Base-by-base conservation (phyloP, 2,329 filamentous ascomycete species). In the Fusarium hainanense region DNA sequence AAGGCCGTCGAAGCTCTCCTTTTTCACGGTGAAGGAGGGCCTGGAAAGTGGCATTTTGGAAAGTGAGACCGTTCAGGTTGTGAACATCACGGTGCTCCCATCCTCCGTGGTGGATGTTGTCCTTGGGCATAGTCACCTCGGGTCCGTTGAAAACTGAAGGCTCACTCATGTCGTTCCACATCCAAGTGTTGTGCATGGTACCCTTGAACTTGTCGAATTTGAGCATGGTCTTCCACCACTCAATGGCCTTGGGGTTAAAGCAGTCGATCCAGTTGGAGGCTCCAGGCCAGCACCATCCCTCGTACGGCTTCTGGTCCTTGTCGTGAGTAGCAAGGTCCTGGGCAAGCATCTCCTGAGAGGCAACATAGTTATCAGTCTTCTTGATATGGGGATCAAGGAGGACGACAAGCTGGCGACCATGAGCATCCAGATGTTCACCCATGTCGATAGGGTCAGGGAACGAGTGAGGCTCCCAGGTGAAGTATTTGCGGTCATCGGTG, bases 121-220 rank as follows among this genome's bases (percentile, higher is more conserved):
- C 96, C 82, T 98, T 98, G 66, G 96, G 96, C 94, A 98, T 98
- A 7, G 95, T 98, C 5, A 94, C 97, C 80, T 99, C 96, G 0
- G 96, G 96, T 0, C 96, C 96, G 78, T 98, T 98, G 85, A 99
- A 99, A 3, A 99, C 96, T 0, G 96, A 98, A 1, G 96, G 96
- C 82, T 99, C 96, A 78, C 98, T 98, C 96, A 99, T 99, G 79
- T 99, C 96, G 79, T 99, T 99, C 96, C 96, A 99, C 75, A 99
- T 89, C 80, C 93, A 98, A 0, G 93, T 91, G 79, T 98, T 99
- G 69, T 90, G 85, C 74, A 91, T 87, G 2, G 93, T 93, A 49
- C 94, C 94, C 79, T 93, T 93, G 86, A 98, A 99, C 42, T 83
- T 87, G 77, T 93, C 90, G 72, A 97, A 98, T 75, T 92, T 91